A percentile compares a stretch with the other conserved stretches of the same genome.
Conservation (phyloP, 768 basidiomycete species). For the Neoboletus magnificus region DNA sequence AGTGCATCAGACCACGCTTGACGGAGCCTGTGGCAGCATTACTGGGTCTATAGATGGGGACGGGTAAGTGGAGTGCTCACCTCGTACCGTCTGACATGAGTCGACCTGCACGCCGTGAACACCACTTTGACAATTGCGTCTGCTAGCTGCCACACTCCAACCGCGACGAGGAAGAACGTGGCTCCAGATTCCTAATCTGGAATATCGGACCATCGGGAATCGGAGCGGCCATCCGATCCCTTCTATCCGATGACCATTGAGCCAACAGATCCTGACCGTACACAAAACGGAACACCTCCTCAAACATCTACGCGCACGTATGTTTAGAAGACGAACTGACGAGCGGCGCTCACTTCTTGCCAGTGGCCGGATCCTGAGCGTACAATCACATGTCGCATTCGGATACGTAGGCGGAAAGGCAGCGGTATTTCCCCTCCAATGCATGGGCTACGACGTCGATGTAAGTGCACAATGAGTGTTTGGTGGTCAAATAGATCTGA, state of each 20-base stretch:
- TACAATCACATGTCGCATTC: constrained; percentile 91
- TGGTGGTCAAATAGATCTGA: background rate
- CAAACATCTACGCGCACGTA: constrained; percentile 6
- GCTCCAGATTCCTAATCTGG: background rate
- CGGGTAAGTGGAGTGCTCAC: constrained; percentile 30
- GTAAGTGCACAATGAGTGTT: constrained; percentile 42
- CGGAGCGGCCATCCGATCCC: background rate
- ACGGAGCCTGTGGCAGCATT: constrained; percentile 54
- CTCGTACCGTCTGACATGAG: constrained; percentile 60
- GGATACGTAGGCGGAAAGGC: constrained; percentile 92
- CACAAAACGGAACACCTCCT: background rate
- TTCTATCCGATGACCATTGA: constrained; percentile 4
- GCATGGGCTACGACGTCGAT: constrained; percentile 93
- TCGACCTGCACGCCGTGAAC: background rate
- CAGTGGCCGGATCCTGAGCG: constrained; percentile 68
- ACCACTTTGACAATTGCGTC: background rate
- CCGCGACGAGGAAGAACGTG: constrained; percentile 2
- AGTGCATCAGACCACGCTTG: constrained; percentile 81
- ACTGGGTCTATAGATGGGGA: background rate
- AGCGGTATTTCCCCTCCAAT: constrained; percentile 75
- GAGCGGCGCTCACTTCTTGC: constrained; percentile 6
- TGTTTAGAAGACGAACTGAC: background rate
- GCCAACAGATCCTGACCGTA: background rate
- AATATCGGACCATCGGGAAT: background rate
- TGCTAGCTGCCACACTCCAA: background rate